Evolutionary conservation across 169 alveolate species (phyloP).

Genomic region (Plasmodium vivax): DNA sequence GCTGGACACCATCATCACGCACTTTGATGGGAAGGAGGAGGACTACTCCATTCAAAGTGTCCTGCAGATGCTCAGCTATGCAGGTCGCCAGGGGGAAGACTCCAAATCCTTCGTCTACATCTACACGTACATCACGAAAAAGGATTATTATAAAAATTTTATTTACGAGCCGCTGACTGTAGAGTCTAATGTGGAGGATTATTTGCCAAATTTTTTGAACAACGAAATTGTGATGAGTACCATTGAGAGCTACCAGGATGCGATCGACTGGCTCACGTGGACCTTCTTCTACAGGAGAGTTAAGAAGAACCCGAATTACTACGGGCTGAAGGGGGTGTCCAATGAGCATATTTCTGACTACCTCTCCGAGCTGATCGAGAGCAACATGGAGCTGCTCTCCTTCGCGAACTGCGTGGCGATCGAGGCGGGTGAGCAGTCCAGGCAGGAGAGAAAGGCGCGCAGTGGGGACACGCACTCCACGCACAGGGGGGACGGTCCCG

Average conservation of each 20-base stretch:
- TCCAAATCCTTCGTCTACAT: slow-evolving; percentile 64
- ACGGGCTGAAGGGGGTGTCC: slow-evolving; percentile 94
- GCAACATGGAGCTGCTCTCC: slow-evolving; percentile 91
- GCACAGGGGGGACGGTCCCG: no score
- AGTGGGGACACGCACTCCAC: neutral
- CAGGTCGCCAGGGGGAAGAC: slow-evolving; percentile 85
- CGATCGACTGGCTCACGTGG: slow-evolving; percentile 99
- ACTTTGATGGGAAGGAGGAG: slow-evolving; percentile 88
- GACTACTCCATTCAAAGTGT: slow-evolving; percentile 96
- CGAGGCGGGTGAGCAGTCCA: slow-evolving; percentile 88
- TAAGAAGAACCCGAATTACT: slow-evolving; percentile 98
- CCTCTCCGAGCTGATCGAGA: slow-evolving; percentile 96
- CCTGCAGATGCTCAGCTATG: slow-evolving; percentile 93
- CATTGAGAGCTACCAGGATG: slow-evolving; percentile 96
- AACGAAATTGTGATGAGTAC: slow-evolving; percentile 98
- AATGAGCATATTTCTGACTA: slow-evolving; percentile 95
- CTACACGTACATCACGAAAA: slow-evolving; percentile 92
- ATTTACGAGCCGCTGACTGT: slow-evolving; percentile 97
- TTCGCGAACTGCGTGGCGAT: slow-evolving; percentile 94
- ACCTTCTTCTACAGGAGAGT: slow-evolving; percentile 98
- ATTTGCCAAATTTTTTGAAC: slow-evolving; percentile 95
- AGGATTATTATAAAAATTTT: slow-evolving; percentile 96
- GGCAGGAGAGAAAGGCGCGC: neutral
- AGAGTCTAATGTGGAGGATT: slow-evolving; percentile 96
- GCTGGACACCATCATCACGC: slow-evolving; percentile 85